Conservation (phyloP, 306 rosid species). For the Rubus idaeus region DNA sequence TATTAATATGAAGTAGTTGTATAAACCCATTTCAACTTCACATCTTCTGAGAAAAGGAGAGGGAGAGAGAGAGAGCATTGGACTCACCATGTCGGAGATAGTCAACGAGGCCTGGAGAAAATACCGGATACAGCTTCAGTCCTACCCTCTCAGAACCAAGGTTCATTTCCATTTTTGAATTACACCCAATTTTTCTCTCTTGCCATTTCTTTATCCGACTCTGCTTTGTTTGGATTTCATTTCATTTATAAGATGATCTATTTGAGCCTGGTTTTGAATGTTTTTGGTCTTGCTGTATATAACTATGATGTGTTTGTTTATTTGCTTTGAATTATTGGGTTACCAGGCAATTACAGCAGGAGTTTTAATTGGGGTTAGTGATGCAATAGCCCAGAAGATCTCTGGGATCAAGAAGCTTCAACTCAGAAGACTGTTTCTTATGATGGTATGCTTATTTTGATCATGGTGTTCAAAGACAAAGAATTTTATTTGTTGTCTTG, state of each 20-base stretch:
- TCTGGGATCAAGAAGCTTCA: conserved; percentile 88
- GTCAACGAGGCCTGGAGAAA: conserved; percentile 60
- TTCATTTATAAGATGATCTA: not conserved
- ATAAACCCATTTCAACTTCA: not conserved
- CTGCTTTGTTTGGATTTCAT: not conserved
- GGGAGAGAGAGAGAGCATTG: conserved; percentile 3
- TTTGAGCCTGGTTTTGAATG: not conserved
- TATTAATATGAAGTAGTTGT: not conserved
- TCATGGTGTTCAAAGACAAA: not conserved
- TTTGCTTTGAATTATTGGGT: conserved; percentile 20
- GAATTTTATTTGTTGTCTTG: not conserved
- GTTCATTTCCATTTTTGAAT: conserved; percentile 32
- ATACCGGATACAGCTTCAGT: conserved; percentile 71
- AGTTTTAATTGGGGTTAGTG: conserved; percentile 76
- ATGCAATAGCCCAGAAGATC: conserved; percentile 82
- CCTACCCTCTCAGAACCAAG: conserved; percentile 91
- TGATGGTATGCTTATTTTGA: conserved; percentile 47
- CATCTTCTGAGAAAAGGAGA: not conserved
- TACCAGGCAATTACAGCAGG: conserved; percentile 87
- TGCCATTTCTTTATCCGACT: not conserved
- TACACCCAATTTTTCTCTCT: not conserved
- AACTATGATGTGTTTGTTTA: not conserved
- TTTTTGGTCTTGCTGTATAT: not conserved
- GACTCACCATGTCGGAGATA: conserved; percentile 64
- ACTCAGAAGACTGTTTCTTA: conserved; percentile 67